A percentile compares a stretch with the other conserved stretches of the same genome.
These are phyloP conservation scores for Apiospora pterosperma DNA, from an alignment of 2,329 filamentous ascomycete genomes.

Conservation along the genomic window DNA sequence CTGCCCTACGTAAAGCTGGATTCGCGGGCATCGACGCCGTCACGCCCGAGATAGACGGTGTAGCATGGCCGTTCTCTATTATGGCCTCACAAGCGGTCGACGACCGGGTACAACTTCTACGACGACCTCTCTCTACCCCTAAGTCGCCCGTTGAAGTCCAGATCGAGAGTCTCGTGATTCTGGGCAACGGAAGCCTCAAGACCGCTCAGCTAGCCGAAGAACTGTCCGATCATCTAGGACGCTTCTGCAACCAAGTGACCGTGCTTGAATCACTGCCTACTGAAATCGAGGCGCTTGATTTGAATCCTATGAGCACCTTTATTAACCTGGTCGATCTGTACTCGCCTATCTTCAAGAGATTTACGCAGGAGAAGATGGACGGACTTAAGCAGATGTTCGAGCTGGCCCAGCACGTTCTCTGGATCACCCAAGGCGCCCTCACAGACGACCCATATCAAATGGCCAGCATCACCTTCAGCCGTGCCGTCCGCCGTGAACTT, in stretches of 20 bases:
- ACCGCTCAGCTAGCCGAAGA: neutral
- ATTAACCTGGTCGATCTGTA: neutral
- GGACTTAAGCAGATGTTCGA: neutral
- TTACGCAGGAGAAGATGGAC: neutral
- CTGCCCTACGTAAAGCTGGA: neutral
- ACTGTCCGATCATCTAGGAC: neutral
- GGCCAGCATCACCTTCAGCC: neutral
- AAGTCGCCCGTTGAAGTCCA: neutral
- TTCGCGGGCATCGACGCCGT: neutral
- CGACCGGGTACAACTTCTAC: neutral
- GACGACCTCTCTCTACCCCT: neutral
- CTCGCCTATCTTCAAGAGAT: neutral
- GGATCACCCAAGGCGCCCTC: neutral
- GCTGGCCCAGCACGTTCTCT: neutral
- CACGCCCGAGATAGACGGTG: neutral
- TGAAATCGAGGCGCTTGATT: neutral
- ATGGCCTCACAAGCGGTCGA: neutral
- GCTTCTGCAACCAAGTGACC: neutral
- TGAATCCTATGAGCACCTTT: neutral
- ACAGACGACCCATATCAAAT: neutral
- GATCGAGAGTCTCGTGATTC: neutral
- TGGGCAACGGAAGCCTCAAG: neutral
- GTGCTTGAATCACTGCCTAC: neutral
- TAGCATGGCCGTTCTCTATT: neutral
- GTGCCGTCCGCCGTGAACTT: neutral